Evolutionary conservation across 345 rosid species (phyloP), one percentile per base, ranked within the genome.

Genomic region (Eucalyptus decipiens): DNA sequence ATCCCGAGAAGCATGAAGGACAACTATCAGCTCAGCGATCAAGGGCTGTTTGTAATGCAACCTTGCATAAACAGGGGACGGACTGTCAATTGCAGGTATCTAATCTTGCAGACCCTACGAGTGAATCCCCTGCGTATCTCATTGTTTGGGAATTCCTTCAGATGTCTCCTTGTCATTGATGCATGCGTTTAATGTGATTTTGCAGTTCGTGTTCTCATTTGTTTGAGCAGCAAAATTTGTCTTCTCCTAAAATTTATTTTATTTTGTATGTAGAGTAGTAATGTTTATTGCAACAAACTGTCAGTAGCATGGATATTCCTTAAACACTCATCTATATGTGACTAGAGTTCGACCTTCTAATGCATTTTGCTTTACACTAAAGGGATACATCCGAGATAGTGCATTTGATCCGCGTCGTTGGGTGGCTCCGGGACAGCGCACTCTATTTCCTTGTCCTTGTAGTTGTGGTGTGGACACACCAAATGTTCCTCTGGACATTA

Each of bases 381-480:
- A 97, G 98, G 97, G 94, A 89, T 97, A 96, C 90, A 92, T 97
- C 90, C 93, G 97, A 88, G 97, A 96, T 45, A 51, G 95, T 87
- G 93, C 98, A 80, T 97, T 97, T 90, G 98, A 97, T 90, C 97
- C 99, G 34, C 97, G 97, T 88, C 96, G 95, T 83, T 97, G 99
- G 99, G 94, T 93, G 23, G 98, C 99, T 92, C 99, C 99, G 28
- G 99, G 99, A 56, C 99, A 97, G 62, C 40, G 12, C 45, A 88
- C 96, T 88, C 45, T 93, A 49, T 93, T 89, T 85, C 94, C 93
- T 2, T 92, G 90, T 91, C 94, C 96, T 87, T 97, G 99, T 92
- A 88, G 90, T 16, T 96, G 98, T 87, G 95, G 95, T 87, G 90
- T 94, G 89, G 95, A 94, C 56, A 90, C 96, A 81, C 90, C 87